phyloP scores from a whole-genome alignment of 805 yeast species.

The Candida methanosorbosa region DNA sequence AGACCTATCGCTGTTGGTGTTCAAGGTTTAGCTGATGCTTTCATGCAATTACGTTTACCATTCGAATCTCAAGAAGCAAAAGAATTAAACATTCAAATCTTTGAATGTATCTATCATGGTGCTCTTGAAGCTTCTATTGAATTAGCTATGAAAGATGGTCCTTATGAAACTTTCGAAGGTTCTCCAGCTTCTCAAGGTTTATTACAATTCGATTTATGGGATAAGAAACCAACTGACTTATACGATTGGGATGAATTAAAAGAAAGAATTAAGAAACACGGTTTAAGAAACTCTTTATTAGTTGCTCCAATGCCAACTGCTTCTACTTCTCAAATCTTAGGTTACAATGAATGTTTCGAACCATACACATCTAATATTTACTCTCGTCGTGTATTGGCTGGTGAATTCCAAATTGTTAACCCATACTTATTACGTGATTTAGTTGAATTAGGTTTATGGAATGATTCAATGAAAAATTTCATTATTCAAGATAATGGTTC shows the following conservation, averaged over 20 bases:
- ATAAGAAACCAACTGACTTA: conserved; percentile 47
- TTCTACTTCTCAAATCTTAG: conserved; percentile 56
- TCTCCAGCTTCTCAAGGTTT: conserved; percentile 54
- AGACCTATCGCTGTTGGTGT: conserved; percentile 60
- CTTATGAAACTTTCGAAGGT: conserved; percentile 42
- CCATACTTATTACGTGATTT: conserved; percentile 50
- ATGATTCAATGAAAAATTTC: conserved; percentile 46
- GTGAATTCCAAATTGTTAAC: conserved; percentile 57
- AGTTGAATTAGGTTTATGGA: conserved; percentile 51
- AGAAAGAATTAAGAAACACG: conserved; percentile 37
- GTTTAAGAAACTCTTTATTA: conserved; percentile 49
- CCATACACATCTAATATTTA: conserved; percentile 56
- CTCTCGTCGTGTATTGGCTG: conserved; percentile 54
- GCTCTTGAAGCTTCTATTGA: conserved; percentile 50
- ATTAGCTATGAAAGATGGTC: conserved; percentile 42
- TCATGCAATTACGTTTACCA: conserved; percentile 46
- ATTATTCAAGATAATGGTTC: conserved; percentile 52
- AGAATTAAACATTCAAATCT: conserved; percentile 48
- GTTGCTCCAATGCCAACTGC: conserved; percentile 66
- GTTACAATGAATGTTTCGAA: conserved; percentile 55
- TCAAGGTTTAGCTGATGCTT: conserved; percentile 54
- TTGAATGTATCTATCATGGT: conserved; percentile 54
- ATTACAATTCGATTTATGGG: conserved; percentile 51
- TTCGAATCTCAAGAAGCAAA: conserved; percentile 51
- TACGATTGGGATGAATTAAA: conserved; percentile 53